Percentiles rank a stretch among this genome's conserved stretches.
Evolutionary conservation across 306 rosid genomes (phyloP).

Genomic region (Cucurbita argyrosperma): DNA sequence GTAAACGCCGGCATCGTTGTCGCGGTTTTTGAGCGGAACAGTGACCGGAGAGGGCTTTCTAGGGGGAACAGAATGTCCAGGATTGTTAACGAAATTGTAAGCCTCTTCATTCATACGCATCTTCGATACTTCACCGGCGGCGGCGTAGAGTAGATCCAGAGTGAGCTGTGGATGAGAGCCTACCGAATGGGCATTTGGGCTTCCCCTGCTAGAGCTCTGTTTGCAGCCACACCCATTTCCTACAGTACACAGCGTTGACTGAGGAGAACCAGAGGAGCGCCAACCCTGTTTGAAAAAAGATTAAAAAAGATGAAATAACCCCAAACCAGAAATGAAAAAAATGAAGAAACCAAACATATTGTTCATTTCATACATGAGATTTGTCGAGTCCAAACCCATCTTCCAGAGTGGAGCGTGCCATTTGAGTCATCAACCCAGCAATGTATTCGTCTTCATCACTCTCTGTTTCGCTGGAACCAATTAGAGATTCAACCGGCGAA

Average conservation of each 20-base stretch:
- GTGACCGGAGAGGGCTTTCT: constrained; percentile 20
- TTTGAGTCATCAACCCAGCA: constrained; percentile 39
- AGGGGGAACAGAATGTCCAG: constrained; percentile 1
- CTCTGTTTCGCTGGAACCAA: constrained; percentile 55
- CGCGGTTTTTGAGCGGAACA: constrained; percentile 10
- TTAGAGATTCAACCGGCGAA: constrained; percentile 50
- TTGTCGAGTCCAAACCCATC: constrained; percentile 10
- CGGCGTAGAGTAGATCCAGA: constrained; percentile 43
- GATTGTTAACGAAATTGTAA: background rate
- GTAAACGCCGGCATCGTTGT: constrained; percentile 13
- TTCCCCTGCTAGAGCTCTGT: constrained; percentile 28
- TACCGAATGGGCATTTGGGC: constrained; percentile 22
- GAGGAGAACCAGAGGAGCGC: constrained; percentile 25
- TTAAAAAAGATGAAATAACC: background rate
- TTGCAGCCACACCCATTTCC: constrained; percentile 31
- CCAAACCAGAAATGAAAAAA: background rate
- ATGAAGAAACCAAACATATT: background rate
- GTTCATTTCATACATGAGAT: constrained; percentile 19
- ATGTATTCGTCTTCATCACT: constrained; percentile 64
- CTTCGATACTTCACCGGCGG: constrained; percentile 28
- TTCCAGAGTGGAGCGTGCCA: constrained; percentile 36
- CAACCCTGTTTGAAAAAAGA: background rate
- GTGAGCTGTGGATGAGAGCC: constrained; percentile 11
- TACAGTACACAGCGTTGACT: constrained; percentile 30
- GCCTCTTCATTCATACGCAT: constrained; percentile 20